A percentile compares a stretch with the other conserved stretches of the same genome.
Evolutionary conservation across 371 early-diverging fungal genomes (phyloP).

Genomic region (Actinomucor elegans): DNA sequence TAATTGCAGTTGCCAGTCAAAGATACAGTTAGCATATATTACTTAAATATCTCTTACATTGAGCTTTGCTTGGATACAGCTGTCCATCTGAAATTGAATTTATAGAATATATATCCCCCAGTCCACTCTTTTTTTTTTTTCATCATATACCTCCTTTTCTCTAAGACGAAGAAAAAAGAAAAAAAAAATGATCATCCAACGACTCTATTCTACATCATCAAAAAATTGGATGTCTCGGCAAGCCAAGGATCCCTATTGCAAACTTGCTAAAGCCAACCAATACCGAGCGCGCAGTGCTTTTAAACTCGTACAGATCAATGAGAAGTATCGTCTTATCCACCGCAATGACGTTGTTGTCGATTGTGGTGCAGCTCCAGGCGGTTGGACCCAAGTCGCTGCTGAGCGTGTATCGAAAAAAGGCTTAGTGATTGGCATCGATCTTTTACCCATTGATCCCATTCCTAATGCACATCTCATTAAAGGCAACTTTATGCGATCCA

Average conservation of each 20-base stretch:
- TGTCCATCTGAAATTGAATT: too few species aligned
- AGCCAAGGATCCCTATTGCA: constrained; percentile 71
- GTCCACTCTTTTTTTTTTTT: too few species aligned
- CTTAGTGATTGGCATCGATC: constrained; percentile 68
- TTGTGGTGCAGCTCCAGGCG: constrained; percentile 91
- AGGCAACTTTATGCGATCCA: constrained; percentile 61
- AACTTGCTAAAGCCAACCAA: constrained; percentile 63
- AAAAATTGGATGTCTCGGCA: constrained; percentile 71
- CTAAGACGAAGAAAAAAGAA: too few species aligned
- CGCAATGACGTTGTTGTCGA: constrained; percentile 68
- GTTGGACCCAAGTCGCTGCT: constrained; percentile 90
- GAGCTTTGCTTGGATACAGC: too few species aligned
- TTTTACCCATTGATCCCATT: constrained; percentile 72
- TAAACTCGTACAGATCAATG: constrained; percentile 82
- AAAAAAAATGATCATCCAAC: too few species aligned
- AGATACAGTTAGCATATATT: too few species aligned
- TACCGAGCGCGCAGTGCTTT: constrained; percentile 89
- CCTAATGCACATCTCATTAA: constrained; percentile 60
- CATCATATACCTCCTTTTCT: too few species aligned
- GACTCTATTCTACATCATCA: constrained; percentile 50
- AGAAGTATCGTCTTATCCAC: constrained; percentile 68
- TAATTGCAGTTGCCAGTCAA: too few species aligned
- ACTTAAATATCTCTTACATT: too few species aligned
- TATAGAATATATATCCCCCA: too few species aligned
- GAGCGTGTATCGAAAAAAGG: constrained; percentile 31